phyloP scores from a whole-genome alignment of 2,329 filamentous ascomycete genomes.

The Paracoccidioides brasiliensis region DNA sequence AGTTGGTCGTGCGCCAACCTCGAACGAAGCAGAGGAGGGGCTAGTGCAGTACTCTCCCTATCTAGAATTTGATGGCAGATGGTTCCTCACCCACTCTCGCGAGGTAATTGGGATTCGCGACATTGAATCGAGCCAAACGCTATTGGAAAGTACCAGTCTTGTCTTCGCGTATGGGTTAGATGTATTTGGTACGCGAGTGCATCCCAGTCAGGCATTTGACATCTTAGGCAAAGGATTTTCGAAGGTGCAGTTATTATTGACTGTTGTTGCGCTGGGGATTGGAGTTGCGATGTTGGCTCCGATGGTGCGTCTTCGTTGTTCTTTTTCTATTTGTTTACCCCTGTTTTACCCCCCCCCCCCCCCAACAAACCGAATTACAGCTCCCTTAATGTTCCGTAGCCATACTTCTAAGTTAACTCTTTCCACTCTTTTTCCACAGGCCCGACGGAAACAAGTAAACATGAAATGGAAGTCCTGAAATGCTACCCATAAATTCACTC shows the following conservation, averaged over 20 bases:
- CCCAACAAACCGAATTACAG: no score
- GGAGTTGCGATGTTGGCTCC: slow-evolving; percentile 71
- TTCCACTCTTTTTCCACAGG: slow-evolving; percentile 19
- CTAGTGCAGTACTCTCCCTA: slow-evolving; percentile 61
- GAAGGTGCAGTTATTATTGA: slow-evolving; percentile 70
- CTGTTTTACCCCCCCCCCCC: neutral
- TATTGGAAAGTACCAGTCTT: slow-evolving; percentile 83
- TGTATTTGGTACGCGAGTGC: slow-evolving; percentile 71
- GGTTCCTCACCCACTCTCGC: slow-evolving; percentile 66
- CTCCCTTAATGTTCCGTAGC: slow-evolving; percentile 3
- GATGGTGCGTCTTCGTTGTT: slow-evolving; percentile 49
- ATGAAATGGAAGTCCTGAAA: slow-evolving; percentile 11
- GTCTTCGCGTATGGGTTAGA: slow-evolving; percentile 82
- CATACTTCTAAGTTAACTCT: neutral
- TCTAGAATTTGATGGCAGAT: slow-evolving; percentile 72
- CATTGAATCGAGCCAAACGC: slow-evolving; percentile 61
- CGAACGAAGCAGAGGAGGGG: slow-evolving; percentile 71
- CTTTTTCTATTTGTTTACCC: neutral
- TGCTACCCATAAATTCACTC: neutral
- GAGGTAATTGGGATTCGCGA: slow-evolving; percentile 63
- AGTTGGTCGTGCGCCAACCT: slow-evolving; percentile 67
- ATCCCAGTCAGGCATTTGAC: slow-evolving; percentile 85
- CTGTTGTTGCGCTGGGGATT: slow-evolving; percentile 63
- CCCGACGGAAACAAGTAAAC: slow-evolving; percentile 40
- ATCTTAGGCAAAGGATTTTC: slow-evolving; percentile 88